Evolutionary conservation across 2,329 filamentous ascomycete species (phyloP).

Genomic region (Erysiphe pulchra): DNA sequence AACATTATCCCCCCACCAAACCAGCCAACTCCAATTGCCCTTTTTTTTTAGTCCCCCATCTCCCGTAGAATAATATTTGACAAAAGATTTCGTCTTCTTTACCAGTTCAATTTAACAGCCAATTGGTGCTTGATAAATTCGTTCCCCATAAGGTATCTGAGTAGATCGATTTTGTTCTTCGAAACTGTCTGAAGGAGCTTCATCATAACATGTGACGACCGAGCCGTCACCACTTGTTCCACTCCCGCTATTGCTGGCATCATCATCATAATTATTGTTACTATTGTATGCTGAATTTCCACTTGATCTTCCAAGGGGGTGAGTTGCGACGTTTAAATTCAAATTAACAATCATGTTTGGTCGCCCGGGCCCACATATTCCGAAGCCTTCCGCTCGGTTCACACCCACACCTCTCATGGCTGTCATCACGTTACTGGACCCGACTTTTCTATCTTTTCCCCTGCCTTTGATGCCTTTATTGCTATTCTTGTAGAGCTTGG

Average conservation of each 20-base stretch:
- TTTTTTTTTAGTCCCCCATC: too few species aligned
- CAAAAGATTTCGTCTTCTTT: too few species aligned
- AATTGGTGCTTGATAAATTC: conserved; percentile 16
- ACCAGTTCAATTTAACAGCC: too few species aligned
- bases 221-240: conserved; percentile 11
- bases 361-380: conserved; percentile 4
- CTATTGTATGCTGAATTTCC: neutral
- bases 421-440: conserved; percentile 2
- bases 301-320: neutral
- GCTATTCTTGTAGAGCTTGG: conserved; percentile 78
- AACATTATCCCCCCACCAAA: too few species aligned
- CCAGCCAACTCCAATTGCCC: too few species aligned
- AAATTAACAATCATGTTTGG: conserved; percentile 4
- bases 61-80: too few species aligned
- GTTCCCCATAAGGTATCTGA: conserved; percentile 18
- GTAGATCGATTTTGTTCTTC: conserved; percentile 5
- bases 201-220: conserved; percentile 17
- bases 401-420: conserved; percentile 2
- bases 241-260: conserved; percentile 18
- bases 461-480: conserved; percentile 97
- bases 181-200: conserved; percentile 14
- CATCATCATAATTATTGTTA: conserved; percentile 12
- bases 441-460: conserved; percentile 55
- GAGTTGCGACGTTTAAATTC: neutral
- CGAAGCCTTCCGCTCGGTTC: conserved; percentile 1